Base-by-base conservation (phyloP, 495 filamentous ascomycete genomes). In the Xylaria flabelliformis region DNA sequence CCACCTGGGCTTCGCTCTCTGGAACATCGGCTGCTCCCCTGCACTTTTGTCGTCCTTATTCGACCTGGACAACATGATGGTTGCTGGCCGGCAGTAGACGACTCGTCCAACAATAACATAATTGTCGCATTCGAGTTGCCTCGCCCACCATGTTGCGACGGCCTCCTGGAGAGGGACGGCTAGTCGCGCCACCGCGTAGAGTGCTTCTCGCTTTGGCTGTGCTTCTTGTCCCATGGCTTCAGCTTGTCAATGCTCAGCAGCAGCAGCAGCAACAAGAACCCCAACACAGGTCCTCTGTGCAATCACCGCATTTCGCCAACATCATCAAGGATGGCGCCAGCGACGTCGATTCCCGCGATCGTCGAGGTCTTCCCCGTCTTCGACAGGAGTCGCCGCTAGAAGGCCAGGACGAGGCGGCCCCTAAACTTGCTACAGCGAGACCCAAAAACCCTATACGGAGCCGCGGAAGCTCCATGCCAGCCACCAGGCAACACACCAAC, bases 161-260 rank as follows among this genome's bases (percentile, higher is more conserved):
- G 85, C 86, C 85, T 78, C 83, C 83, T 76, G 82, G 84, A 82
- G 83, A 84, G 72, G 85, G 79, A 77, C 79, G 74, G 78, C 80
- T 77, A 67, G 80, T 85, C 82, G 82, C 82, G 75, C 77, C 75
- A 53, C 80, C 77, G 79, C 81, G 78, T 74, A 84, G 83, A 74
- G 80, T 84, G 73, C 72, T 85, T 34, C 74, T 89, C 72, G 83
- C 85, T 67, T 79, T 89, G 65, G 78, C 86, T 63, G 76, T 89
- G n/a, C 75, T 87, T 36, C 67, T 86, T 62, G 75, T 90, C 24
- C 83, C 86, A 64, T 85, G 84, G 79, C 82, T 89, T 61, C 79
- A 79, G 36, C 77, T 85, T 74, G 84, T 86, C 77, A 80, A 88
- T 80, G 86, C 87, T 85, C 89, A 87, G 85, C 88, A 87, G 85